Evolutionary conservation across 1,284 basidiomycete genomes (phyloP), one percentile per base, ranked within the genome.

Genomic region (Malassezia caprae): DNA sequence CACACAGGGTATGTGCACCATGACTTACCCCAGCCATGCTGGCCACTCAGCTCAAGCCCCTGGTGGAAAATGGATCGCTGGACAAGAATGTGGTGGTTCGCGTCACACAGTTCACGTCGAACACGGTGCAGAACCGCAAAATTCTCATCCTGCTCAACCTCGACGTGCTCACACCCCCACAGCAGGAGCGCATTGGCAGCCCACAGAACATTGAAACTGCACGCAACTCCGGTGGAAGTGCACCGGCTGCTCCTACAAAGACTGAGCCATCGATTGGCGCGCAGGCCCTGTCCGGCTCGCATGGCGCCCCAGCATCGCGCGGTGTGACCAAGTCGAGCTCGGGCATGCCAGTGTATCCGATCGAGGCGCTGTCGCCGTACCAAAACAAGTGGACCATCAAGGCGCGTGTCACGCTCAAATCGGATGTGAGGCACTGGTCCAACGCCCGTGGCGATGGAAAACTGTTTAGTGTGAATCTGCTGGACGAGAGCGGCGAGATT

Each of bases 331-430:
- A 65, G 55, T 47, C 65, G 17, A 59, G 61, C 52, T 60, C 62
- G 15, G 67, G 68, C 26, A 62, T 67, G 58, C 68, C 79, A 62
- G 80, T 84, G 56, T 87, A 83, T 76, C 91, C 91, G 3, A 98
- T 98, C 66, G 91, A 96, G 71, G 87, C 86, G 5, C 81, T 98
- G 46, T 93, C 87, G 67, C 94, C 93, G 7, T 98, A 96, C 75
- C 89, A 94, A 76, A 96, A 94, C 78, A 91, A 90, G 77, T 81
- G 72, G 93, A 93, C 88, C 3, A 96, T 98, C 80, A 91, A 90
- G 75, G 94, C 90, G 23, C 85, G 90, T 47, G 89, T 96, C 43
- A 88, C 84, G 2, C 83, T 87, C 66, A 96, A 93, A 77, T 84
- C 83, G 0, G 93, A 96, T 0, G 83, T 98, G 69, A 86, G 83